Evolutionary conservation across 352 stramenopile genomes (phyloP), one percentile per base, ranked within the genome.

Genomic region (Saprolegnia diclina): DNA sequence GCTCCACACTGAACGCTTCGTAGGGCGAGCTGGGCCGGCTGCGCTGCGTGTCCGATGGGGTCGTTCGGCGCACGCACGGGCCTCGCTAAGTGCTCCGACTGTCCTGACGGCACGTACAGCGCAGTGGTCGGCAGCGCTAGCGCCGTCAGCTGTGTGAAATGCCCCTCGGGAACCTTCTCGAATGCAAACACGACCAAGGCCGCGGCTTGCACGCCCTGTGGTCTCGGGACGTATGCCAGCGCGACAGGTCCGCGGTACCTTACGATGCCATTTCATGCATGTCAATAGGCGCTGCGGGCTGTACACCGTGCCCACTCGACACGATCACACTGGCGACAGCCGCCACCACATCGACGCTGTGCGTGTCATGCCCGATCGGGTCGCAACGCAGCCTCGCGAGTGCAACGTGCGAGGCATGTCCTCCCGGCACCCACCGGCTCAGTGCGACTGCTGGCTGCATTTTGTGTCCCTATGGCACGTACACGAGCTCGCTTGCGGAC

Each of bases 101-200:
- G 83, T 65, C 29, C 56, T 1, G 63, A 65, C 14, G 83, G 83
- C 0, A 68, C 80, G 50, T 90, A 74, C 71, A 91, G 81, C 44
- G 42, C 57, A 0, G 16, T 19, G 53, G 62, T 59, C 14, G 38
- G 62, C 40, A 67, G 46, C 45, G 10, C 45, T 21, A 38, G 2
- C 57, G 18, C 9, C 10, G 7, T 16, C 18, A 56, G 10, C n/a
- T 67, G 62, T 22, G 38, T 22, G 6, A 0, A 46, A 37, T 67
- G 62, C 32, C 45, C 50, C 21, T 3, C 21, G 6, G 62, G 62
- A 38, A 67, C 62, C 19, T 67, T 21, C 29, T 40, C 62, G 22
- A 64, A 64, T 9, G 56, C 5, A 19, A 64, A 18, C 18, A 64
- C 22, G 35, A 54, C n/a, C 24, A 54, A 54, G 24, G 46, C 46